Conservation (phyloP, 257 asterid genomes). For the Jacaranda copaia region DNA sequence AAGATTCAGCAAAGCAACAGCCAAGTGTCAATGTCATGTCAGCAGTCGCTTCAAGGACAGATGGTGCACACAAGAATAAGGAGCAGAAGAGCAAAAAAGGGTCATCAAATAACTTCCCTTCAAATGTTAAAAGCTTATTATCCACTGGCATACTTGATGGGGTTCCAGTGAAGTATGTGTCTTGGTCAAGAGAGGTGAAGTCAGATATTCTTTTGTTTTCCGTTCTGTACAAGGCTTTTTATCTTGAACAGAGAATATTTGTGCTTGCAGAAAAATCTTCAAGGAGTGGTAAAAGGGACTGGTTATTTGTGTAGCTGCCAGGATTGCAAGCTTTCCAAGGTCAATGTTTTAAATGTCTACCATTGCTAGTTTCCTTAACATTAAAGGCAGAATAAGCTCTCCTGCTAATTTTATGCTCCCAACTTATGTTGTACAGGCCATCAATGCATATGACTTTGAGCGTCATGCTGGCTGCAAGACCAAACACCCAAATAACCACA, state of each 20-base stretch:
- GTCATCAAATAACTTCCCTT: conserved; percentile 63
- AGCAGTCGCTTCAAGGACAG: conserved; percentile 44
- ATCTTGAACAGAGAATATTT: conserved; percentile 23
- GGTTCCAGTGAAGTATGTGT: conserved; percentile 85
- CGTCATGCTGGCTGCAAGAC: conserved; percentile 84
- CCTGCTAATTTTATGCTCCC: conserved; percentile 27
- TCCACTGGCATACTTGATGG: conserved; percentile 91
- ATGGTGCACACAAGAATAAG: conserved; percentile 49
- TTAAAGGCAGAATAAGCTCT: conserved; percentile 14
- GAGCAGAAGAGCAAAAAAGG: conserved; percentile 56
- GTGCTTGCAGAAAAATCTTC: conserved; percentile 67
- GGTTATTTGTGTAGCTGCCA: conserved; percentile 77
- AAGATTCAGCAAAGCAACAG: conserved; percentile 41
- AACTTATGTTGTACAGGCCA: conserved; percentile 49
- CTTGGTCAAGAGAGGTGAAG: conserved; percentile 88
- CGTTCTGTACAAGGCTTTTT: neutral
- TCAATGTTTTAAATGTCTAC: conserved; percentile 22
- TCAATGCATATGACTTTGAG: conserved; percentile 82
- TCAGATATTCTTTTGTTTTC: conserved; percentile 3
- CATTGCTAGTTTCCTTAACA: neutral
- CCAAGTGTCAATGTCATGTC: conserved; percentile 40
- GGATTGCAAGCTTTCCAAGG: conserved; percentile 79
- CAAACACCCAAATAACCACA: conserved; percentile 82
- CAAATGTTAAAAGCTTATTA: conserved; percentile 74
- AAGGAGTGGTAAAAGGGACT: conserved; percentile 72